phyloP scores from a whole-genome alignment of 306 rosid genomes.

The Cucumis hystrix region DNA sequence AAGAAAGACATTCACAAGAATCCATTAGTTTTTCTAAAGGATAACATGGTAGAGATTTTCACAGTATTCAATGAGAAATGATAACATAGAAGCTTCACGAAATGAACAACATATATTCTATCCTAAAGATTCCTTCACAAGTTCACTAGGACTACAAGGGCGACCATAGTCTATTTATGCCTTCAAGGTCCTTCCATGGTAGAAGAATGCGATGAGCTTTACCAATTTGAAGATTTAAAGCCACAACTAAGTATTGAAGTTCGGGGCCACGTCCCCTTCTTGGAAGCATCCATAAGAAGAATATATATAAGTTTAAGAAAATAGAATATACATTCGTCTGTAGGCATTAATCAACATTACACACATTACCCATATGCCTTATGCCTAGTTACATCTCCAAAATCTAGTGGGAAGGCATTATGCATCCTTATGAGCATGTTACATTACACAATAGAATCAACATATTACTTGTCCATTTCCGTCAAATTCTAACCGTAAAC shows the following conservation, averaged over 20 bases:
- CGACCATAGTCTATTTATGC: not conserved
- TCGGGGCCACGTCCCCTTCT: not conserved
- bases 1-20: not conserved
- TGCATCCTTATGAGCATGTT: not conserved
- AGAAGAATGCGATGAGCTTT: not conserved
- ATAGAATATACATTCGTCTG: not conserved
- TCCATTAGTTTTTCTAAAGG: not conserved
- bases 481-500: not conserved
- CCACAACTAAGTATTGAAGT: not conserved
- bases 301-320: not conserved
- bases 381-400: not conserved
- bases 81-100: not conserved
- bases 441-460: not conserved
- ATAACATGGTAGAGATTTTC: not conserved
- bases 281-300: not conserved
- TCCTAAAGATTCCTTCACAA: not conserved
- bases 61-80: not conserved
- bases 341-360: not conserved
- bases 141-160: not conserved
- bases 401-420: not conserved
- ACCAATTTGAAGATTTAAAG: not conserved
- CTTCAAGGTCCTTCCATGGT: not conserved
- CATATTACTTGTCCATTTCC: not conserved
- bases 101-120: not conserved
- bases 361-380: not conserved